Conservation (phyloP, 768 basidiomycete genomes). For the Panus rudis region DNA sequence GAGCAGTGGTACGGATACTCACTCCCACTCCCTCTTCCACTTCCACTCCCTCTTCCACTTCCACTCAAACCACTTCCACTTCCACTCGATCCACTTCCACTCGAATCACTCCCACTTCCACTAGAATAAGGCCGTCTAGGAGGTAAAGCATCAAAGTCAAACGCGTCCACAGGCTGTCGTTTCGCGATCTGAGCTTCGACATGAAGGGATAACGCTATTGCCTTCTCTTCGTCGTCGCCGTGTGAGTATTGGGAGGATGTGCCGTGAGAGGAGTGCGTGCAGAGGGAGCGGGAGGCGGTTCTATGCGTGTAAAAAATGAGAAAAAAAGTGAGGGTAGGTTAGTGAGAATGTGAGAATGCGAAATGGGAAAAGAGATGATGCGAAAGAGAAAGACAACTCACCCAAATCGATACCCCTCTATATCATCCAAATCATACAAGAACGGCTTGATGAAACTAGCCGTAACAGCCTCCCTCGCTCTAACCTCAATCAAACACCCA, state of each 20-base stretch:
- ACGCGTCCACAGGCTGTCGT: slow-evolving; percentile 17
- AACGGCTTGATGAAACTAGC: slow-evolving; percentile 27
- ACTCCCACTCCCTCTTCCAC: too few species aligned
- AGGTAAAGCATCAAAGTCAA: slow-evolving; percentile 32
- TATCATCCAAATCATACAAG: slow-evolving; percentile 15
- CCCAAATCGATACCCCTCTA: not conserved
- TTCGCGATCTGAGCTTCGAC: not conserved
- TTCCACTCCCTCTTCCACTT: not conserved
- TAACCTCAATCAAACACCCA: too few species aligned
- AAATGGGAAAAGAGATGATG: not conserved
- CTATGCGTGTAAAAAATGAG: too few species aligned
- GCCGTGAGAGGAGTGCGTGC: too few species aligned
- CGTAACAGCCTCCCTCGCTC: too few species aligned
- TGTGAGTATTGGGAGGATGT: not conserved
- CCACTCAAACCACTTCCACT: not conserved
- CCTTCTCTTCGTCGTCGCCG: not conserved
- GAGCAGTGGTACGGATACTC: too few species aligned
- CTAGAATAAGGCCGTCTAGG: slow-evolving; percentile 9
- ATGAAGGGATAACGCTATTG: too few species aligned
- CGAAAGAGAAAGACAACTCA: not conserved
- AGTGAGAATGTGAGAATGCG: not conserved
- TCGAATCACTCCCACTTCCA: not conserved
- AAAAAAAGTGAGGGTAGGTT: too few species aligned
- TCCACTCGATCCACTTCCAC: not conserved
- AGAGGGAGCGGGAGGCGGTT: too few species aligned